Conservation (phyloP, 257 asterid species). For the Paraleonurus japonicus region DNA sequence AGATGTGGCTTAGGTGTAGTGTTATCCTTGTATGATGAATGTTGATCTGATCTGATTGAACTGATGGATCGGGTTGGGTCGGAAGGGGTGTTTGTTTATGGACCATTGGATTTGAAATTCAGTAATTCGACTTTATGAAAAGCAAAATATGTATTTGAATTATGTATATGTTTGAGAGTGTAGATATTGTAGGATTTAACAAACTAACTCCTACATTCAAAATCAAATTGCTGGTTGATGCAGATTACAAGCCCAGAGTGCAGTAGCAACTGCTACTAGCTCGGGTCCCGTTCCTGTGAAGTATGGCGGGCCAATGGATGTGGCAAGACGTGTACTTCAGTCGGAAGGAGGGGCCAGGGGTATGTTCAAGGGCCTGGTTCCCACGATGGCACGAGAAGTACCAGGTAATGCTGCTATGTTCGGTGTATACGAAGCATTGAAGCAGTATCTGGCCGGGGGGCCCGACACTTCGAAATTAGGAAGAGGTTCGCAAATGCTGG, state of each 20-base stretch:
- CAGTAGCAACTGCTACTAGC: constrained; percentile 40
- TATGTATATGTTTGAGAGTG: too few relatives aligned
- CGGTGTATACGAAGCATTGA: constrained; percentile 73
- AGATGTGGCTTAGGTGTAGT: not conserved
- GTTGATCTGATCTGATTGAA: not conserved
- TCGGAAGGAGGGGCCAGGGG: constrained; percentile 69
- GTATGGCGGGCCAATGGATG: constrained; percentile 81
- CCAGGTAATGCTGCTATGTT: constrained; percentile 90
- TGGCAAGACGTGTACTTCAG: constrained; percentile 64
- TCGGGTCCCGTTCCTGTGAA: constrained; percentile 45
- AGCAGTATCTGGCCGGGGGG: constrained; percentile 70
- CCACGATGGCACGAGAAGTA: constrained; percentile 77
- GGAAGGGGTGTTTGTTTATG: too few relatives aligned
- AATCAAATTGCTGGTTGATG: not conserved
- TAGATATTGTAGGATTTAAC: too few relatives aligned
- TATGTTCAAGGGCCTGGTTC: constrained; percentile 71
- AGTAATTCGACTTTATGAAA: too few relatives aligned
- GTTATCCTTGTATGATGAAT: not conserved
- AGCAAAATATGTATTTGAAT: too few relatives aligned
- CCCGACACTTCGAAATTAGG: constrained; percentile 64
- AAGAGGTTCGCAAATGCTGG: constrained; percentile 60
- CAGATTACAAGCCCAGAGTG: constrained; percentile 88
- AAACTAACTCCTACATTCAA: not conserved
- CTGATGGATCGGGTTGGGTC: not conserved
- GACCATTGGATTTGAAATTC: too few relatives aligned